phyloP scores from a whole-genome alignment of 495 filamentous ascomycete species.

The Wilcoxina mikolae region DNA sequence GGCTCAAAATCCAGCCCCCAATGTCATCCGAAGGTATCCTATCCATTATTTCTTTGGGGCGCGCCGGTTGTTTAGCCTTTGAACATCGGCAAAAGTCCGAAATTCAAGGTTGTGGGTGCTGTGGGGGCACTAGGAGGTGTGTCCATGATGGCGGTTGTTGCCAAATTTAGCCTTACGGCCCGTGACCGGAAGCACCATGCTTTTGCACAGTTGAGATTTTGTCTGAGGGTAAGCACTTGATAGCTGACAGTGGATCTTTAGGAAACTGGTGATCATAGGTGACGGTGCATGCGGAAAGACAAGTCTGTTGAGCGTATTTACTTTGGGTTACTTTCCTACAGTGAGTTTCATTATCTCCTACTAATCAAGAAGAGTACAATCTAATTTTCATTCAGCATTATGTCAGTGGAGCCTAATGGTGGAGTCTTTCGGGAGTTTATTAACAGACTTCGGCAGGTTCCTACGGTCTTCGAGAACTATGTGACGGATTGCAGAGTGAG shows the following conservation, averaged over 20 bases:
- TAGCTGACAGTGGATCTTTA: slow-evolving; percentile 28
- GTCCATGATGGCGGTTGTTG: background rate
- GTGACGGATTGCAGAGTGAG: slow-evolving; percentile 91
- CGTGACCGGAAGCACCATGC: background rate
- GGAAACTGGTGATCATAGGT: slow-evolving; percentile 97
- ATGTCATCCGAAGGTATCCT: slow-evolving; percentile 60
- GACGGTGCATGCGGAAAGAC: slow-evolving; percentile 99
- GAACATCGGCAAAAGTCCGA: background rate
- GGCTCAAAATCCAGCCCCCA: slow-evolving; percentile 48
- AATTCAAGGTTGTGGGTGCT: background rate
- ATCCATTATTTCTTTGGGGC: background rate
- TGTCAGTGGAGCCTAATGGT: slow-evolving; percentile 33
- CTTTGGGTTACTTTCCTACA: slow-evolving; percentile 92
- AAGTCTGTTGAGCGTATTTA: slow-evolving; percentile 93
- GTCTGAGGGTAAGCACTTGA: background rate
- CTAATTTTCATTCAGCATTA: slow-evolving; percentile 38
- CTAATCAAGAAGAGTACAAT: too few species aligned
- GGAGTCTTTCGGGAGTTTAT: background rate
- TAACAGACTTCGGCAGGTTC: slow-evolving; percentile 47
- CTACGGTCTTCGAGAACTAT: slow-evolving; percentile 99
- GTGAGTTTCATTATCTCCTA: slow-evolving; percentile 41
- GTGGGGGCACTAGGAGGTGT: background rate
- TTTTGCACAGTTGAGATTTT: background rate
- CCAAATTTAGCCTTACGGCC: slow-evolving; percentile 3
- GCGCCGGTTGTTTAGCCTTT: background rate